A percentile compares a stretch with the other conserved stretches of the same genome.
Conservation (phyloP, 306 rosid species). For the Vigna mungo region DNA sequence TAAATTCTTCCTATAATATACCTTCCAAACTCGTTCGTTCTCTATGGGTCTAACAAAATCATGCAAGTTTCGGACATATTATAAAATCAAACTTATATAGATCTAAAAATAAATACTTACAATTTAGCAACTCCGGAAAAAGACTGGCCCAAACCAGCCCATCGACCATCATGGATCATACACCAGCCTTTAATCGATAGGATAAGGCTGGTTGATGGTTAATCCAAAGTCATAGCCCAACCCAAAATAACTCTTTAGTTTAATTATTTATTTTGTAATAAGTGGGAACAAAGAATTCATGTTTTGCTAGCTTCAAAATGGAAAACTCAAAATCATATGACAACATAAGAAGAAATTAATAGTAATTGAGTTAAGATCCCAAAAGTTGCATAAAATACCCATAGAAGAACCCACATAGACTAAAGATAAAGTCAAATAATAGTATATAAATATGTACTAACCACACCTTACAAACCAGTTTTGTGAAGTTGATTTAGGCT, state of each 20-base stretch:
- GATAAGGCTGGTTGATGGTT: background rate
- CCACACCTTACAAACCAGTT: no score
- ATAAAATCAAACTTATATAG: background rate
- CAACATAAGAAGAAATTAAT: conserved; percentile 17
- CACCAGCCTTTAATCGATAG: conserved; percentile 14
- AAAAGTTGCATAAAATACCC: conserved; percentile 16
- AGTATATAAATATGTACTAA: no score
- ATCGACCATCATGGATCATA: background rate
- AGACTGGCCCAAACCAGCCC: conserved; percentile 3
- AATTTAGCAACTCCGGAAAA: background rate
- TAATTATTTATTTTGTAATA: background rate
- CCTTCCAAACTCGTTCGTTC: no score
- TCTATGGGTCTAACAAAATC: background rate
- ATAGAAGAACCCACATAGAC: no score
- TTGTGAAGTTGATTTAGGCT: no score
- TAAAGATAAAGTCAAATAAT: no score
- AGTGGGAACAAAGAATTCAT: background rate
- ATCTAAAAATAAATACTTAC: conserved; percentile 12
- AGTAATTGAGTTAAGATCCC: background rate
- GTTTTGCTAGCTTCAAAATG: conserved; percentile 29
- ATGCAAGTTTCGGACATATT: conserved; percentile 5
- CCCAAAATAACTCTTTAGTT: background rate
- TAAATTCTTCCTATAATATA: no score
- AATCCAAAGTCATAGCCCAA: background rate
- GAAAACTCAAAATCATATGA: background rate